Conservation (phyloP, 2,329 filamentous ascomycete genomes). For the Ceratocystis cacaofunesta region DNA sequence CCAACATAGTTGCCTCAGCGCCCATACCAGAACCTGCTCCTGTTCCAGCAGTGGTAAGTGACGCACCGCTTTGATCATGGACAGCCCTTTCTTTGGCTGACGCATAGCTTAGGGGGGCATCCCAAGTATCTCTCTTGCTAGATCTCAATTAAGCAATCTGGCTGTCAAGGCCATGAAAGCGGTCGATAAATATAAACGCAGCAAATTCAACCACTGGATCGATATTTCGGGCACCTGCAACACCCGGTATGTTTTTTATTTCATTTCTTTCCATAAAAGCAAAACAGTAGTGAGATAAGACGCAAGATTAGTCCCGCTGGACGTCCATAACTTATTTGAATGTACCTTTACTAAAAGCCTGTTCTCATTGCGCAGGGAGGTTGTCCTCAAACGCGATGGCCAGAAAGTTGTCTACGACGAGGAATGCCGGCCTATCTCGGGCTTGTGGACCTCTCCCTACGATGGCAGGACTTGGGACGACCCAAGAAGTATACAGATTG, state of each 20-base stretch:
- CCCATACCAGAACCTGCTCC: conserved; percentile 21
- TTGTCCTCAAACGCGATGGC: conserved; percentile 60
- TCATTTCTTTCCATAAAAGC: too few relatives aligned
- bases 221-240: conserved; percentile 53
- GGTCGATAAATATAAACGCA: conserved; percentile 45
- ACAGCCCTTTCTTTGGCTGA: neutral
- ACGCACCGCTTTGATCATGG: neutral
- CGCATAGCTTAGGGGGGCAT: conserved; percentile 37
- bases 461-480: conserved; percentile 57
- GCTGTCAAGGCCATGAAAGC: conserved; percentile 41
- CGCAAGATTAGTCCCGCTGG: neutral
- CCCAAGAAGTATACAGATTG: conserved; percentile 61
- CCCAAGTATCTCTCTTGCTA: conserved; percentile 42
- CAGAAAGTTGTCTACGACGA: conserved; percentile 42
- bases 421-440: conserved; percentile 48
- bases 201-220: conserved; percentile 58
- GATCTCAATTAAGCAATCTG: conserved; percentile 41
- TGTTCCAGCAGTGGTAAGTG: conserved; percentile 18
- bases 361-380: conserved; percentile 32
- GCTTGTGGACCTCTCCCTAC: conserved; percentile 57
- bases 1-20: conserved; percentile 21
- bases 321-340: neutral
- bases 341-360: neutral
- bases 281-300: neutral
- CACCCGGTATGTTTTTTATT: conserved; percentile 34